Conservation (phyloP, 805 yeast species). For the Wickerhamiella nectarea region DNA sequence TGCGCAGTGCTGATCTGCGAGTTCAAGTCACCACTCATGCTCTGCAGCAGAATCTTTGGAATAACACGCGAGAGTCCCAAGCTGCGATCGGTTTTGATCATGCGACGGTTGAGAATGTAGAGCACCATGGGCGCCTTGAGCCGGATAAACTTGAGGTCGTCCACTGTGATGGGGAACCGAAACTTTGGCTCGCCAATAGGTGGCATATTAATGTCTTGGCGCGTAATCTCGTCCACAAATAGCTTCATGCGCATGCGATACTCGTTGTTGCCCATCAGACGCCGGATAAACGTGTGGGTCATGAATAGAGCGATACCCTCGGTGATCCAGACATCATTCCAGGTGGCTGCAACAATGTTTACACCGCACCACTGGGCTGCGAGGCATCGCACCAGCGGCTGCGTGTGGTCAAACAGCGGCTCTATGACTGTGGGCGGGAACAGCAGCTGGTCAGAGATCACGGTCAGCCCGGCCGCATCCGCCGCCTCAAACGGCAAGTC, state of each 20-base stretch:
- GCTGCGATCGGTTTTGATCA: constrained; percentile 92
- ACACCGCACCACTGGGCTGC: constrained; percentile 92
- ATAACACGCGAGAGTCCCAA: constrained; percentile 84
- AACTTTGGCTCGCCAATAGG: constrained; percentile 67
- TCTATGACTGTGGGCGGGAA: constrained; percentile 68
- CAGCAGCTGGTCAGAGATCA: constrained; percentile 45
- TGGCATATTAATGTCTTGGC: constrained; percentile 60
- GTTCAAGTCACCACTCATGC: constrained; percentile 84
- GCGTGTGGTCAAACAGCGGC: constrained; percentile 59
- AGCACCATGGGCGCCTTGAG: constrained; percentile 79
- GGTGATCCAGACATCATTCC: constrained; percentile 80
- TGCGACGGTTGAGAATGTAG: constrained; percentile 71
- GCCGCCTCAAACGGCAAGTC: constrained; percentile 26
- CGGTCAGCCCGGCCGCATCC: constrained; percentile 63
- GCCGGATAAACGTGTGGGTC: constrained; percentile 56
- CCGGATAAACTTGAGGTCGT: constrained; percentile 53
- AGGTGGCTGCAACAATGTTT: constrained; percentile 65
- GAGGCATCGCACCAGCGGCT: constrained; percentile 49
- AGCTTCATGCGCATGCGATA: constrained; percentile 56
- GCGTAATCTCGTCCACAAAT: constrained; percentile 52
- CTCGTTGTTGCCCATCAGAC: constrained; percentile 73
- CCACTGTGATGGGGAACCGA: constrained; percentile 46
- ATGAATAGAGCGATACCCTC: constrained; percentile 74
- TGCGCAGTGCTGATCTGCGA: constrained; percentile 69
- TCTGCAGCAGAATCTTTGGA: constrained; percentile 82